Base-by-base conservation (phyloP, 495 filamentous ascomycete species). In the Lepraria neglecta region DNA sequence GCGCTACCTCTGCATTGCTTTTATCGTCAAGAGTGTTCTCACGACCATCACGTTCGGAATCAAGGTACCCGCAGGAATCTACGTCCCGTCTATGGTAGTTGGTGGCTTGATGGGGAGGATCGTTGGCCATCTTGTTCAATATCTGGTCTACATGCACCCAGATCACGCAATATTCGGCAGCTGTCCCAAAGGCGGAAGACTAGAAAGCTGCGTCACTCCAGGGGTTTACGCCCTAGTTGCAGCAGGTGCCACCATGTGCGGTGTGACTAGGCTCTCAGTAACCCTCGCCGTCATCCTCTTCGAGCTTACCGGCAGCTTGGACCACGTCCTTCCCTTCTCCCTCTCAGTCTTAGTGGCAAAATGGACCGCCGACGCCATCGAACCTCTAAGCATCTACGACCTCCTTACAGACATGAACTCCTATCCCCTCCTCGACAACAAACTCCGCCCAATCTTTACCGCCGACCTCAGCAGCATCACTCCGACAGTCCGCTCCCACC, bases 41-140 rank as follows among this genome's bases (percentile, higher is more conserved):
- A 98, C 94, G 0, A 85, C 85, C 46, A 83, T 95, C 60, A 95
- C 91, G 0, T 96, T 96, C 70, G 91, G 91, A 1, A 90, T 95
- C 69, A 98, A 98, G 73, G 86, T 97, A 3, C 94, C 94, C 11
- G 90, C 91, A 3, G 94, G 94, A 38, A 97, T 98, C 63, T 98
- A 97, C 66, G 92, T 98, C 0, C 94, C 94, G 4, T 95, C 90
- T 65, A 98, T 98, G 94, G 94, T 98, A 38, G 90, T 96, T 51
- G 94, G 94, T 60, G 94, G 94, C 69, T 77, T 98, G 45, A 86
- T 95, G 78, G 94, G 94, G 38, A 87, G 94, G 3, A 83, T 91
- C 17, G 84, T 96, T 55, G 94, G 94, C 1, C 91, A 97, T 69
- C 65, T 84, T 11, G 87, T 95, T 0, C 94, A 98, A 70, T 94